Percentiles rank a stretch among this genome's conserved stretches.
These are phyloP conservation scores for Kwoniella mangroviensis DNA, from an alignment of 768 basidiomycete species.

Conservation along the genomic window DNA sequence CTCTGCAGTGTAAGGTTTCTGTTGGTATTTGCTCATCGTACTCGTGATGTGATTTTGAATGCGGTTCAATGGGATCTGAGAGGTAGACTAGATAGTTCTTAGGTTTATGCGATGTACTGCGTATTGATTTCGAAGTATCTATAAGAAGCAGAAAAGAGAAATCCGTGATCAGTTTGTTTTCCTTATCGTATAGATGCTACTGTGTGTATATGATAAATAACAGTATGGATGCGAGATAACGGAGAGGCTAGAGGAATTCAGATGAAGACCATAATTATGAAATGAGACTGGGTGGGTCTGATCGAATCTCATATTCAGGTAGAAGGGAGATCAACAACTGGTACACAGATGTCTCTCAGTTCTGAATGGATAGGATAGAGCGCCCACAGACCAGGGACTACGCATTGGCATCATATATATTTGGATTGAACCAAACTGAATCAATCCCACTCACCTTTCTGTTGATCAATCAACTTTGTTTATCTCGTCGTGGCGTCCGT, in stretches of 20 bases:
- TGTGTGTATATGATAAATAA: neutral
- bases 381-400: too few species aligned
- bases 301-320: neutral
- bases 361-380: too few species aligned
- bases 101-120: slow-evolving; percentile 7
- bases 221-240: neutral
- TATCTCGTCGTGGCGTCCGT: neutral
- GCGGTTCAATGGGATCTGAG: too few species aligned
- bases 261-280: neutral
- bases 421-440: too few species aligned
- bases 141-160: too few species aligned
- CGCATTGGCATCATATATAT: too few species aligned
- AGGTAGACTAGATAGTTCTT: neutral
- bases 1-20: slow-evolving; percentile 44
- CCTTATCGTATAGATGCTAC: neutral
- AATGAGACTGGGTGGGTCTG: neutral
- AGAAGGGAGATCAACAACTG: too few species aligned
- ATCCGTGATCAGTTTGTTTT: too few species aligned
- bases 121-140: too few species aligned
- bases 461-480: neutral
- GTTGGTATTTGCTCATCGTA: slow-evolving; percentile 45
- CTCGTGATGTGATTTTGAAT: too few species aligned
- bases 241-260: neutral
- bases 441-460: neutral
- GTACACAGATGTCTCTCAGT: too few species aligned